Evolutionary conservation across 2,329 filamentous ascomycete species (phyloP), one percentile per base, ranked within the genome.

Genomic region (Metarhizium anisopliae): DNA sequence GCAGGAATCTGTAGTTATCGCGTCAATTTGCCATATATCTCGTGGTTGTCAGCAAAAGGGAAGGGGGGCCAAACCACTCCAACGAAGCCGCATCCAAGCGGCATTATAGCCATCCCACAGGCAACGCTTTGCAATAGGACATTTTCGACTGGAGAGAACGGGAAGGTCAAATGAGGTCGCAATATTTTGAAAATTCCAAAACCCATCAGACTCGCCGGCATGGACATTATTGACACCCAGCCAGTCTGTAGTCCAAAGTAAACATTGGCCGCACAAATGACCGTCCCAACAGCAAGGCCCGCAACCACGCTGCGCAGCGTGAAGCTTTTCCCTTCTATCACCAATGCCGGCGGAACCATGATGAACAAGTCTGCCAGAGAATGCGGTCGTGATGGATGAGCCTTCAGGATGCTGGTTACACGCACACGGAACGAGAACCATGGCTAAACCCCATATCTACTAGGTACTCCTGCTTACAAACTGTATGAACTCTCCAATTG

Each of bases 201-300:
- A 2, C 94, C 93, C 67, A 99, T 90, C 58, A 99, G 76, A 25
- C 91, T 94, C 1, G 91, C 89, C 0, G 94, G 94, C 91, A 99
- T 96, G 16, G 90, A 89, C 94, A 99, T 97, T 62, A 90, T 89
- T 65, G 86, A 83, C 47, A 83, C 76, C 77, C 77, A 81, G 59
- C 77, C 76, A 32, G 90, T 95, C 73, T 97, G 94, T 36, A 99
- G 77, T n/a, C 94, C 94, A 69, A 99, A 99, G 71, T 97, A 99
- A 77, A 95, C 96, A 68, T 99, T 99, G 53, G 90, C 95, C 69
- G 96, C 96, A 67, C 89, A 94, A 66, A 97, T 96, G 55, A 97
- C 77, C 4, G 94, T 83, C 45, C 94, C 94, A 60, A 99, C 94
- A 3, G 82, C 75, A 6, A 95, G 77, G 16, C 94, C 94, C 32